A percentile compares a stretch with the other conserved stretches of the same genome.
Evolutionary conservation across 78 protist genomes (phyloP).

Genomic region (Tieghemostelium lacteum): DNA sequence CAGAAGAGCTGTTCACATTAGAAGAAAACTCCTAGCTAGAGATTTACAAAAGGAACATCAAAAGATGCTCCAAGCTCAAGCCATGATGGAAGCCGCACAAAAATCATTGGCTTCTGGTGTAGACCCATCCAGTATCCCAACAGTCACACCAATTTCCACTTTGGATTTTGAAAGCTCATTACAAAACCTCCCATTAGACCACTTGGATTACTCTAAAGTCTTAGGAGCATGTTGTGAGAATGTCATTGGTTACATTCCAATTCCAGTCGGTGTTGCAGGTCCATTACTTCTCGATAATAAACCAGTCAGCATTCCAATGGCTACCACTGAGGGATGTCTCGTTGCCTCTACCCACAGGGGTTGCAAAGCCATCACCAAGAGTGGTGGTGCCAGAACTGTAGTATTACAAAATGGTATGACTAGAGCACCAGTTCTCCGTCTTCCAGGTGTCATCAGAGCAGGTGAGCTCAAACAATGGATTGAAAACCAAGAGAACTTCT

Average conservation of each 20-base stretch:
- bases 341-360: constrained; percentile 94
- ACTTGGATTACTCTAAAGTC: constrained; percentile 80
- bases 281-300: constrained; percentile 89
- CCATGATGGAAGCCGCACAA: constrained; percentile 71
- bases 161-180: constrained; percentile 41
- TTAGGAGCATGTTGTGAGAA: constrained; percentile 93
- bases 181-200: constrained; percentile 77
- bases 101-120: constrained; percentile 78
- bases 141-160: constrained; percentile 22
- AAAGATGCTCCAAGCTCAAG: constrained; percentile 56
- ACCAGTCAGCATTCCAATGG: constrained; percentile 89
- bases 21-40: constrained; percentile 68
- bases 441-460: constrained; percentile 67
- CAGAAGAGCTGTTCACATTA: constrained; percentile 73
- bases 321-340: constrained; percentile 95
- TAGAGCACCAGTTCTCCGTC: constrained; percentile 89
- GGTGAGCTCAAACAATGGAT: constrained; percentile 80
- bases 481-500: constrained; percentile 66
- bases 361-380: constrained; percentile 79
- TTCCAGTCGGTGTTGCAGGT: constrained; percentile 94
- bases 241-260: constrained; percentile 93
- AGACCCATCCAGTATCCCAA: constrained; percentile 62
- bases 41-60: constrained; percentile 58
- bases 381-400: constrained; percentile 82
- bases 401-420: constrained; percentile 90